A percentile compares a stretch with the other conserved stretches of the same genome.
Conservation (phyloP, 108 stramenopile species). For the Thalassiosira profunda region DNA sequence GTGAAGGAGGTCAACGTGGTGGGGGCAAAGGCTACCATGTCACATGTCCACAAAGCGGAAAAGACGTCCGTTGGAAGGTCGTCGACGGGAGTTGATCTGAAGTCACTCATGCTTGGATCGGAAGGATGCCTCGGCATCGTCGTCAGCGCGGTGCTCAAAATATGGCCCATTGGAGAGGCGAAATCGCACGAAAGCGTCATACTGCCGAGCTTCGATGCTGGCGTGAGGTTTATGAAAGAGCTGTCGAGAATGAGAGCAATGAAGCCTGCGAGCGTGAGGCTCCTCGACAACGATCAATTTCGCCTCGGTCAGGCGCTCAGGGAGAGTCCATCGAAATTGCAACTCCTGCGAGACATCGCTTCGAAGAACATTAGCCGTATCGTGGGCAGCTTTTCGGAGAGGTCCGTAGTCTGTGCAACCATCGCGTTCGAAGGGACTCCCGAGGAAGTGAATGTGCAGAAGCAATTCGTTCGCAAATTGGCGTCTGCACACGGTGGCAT, state of each 20-base stretch:
- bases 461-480: constrained; percentile 48
- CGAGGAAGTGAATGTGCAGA: constrained; percentile 75
- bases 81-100: constrained; percentile 82
- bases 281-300: constrained; percentile 95
- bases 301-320: constrained; percentile 91
- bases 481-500: constrained; percentile 70
- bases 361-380: constrained; percentile 40
- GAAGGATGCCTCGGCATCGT: constrained; percentile 95
- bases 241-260: constrained; percentile 57
- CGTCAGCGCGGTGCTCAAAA: constrained; percentile 87
- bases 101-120: constrained; percentile 86
- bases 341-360: constrained; percentile 19
- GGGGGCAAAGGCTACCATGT: constrained; percentile 60
- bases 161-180: constrained; percentile 83
- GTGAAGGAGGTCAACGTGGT: constrained; percentile 84
- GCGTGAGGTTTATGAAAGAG: constrained; percentile 77
- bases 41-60: constrained; percentile 45
- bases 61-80: constrained; percentile 68
- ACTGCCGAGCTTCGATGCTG: constrained; percentile 76
- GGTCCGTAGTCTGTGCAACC: constrained; percentile 84
- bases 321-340: constrained; percentile 45
- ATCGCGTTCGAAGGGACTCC: constrained; percentile 87
- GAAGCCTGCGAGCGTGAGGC: constrained; percentile 86
- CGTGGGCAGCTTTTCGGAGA: constrained; percentile 41
- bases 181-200: constrained; percentile 74